Percentiles rank a stretch among this genome's conserved stretches.
Evolutionary conservation across 306 rosid species (phyloP).

Genomic region (Ormosia semicastrata): DNA sequence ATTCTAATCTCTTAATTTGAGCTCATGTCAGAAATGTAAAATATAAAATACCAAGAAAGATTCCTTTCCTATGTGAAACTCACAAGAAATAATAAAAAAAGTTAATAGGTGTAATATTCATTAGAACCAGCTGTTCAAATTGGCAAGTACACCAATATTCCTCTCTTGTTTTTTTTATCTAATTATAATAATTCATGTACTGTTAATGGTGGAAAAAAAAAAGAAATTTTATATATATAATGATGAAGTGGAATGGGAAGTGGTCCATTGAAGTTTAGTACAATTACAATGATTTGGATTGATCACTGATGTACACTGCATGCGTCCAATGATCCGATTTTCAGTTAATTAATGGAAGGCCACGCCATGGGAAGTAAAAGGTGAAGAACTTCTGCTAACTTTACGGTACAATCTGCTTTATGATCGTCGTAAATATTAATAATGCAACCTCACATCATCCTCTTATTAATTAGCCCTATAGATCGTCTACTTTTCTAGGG

Average conservation of each 20-base stretch:
- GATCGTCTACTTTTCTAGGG: slow-evolving; percentile 36
- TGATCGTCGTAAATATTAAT: slow-evolving; percentile 27
- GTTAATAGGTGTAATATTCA: neutral
- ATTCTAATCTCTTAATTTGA: no score
- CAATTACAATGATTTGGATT: slow-evolving; percentile 52
- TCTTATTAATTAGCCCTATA: slow-evolving; percentile 44
- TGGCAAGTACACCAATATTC: neutral
- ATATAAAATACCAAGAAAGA: neutral
- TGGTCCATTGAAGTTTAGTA: slow-evolving; percentile 43
- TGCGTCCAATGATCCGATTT: slow-evolving; percentile 49
- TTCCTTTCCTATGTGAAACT: neutral
- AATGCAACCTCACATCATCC: slow-evolving; percentile 27
- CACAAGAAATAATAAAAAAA: neutral
- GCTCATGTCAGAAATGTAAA: neutral
- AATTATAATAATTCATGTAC: neutral
- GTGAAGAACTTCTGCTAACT: slow-evolving; percentile 25
- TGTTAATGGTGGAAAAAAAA: neutral
- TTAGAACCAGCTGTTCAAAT: neutral
- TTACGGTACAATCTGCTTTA: slow-evolving; percentile 41
- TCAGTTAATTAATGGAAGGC: slow-evolving; percentile 34
- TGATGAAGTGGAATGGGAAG: slow-evolving; percentile 7
- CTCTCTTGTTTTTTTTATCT: neutral
- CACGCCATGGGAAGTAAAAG: slow-evolving; percentile 29
- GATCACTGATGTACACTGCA: slow-evolving; percentile 50
- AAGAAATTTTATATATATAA: neutral